Percentiles rank a stretch among this genome's conserved stretches.
Evolutionary conservation across 352 stramenopile genomes (phyloP).

Genomic region (Globisporangium barbulae): DNA sequence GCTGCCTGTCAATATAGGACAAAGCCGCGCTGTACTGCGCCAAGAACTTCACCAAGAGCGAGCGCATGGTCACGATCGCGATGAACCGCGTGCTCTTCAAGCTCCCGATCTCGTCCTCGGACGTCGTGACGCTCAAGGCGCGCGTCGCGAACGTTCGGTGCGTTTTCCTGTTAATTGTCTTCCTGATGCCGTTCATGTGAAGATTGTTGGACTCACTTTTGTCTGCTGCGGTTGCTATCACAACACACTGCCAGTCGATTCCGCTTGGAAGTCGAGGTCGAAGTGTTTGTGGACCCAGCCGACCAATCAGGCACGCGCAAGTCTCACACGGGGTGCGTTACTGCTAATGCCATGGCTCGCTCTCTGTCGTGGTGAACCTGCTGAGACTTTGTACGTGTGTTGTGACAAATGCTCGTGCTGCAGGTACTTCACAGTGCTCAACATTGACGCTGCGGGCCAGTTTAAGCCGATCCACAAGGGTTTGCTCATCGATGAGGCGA

Average conservation of each 20-base stretch:
- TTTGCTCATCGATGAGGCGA: conserved; percentile 48
- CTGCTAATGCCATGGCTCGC: neutral
- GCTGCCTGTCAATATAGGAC: conserved; percentile 22
- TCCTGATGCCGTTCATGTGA: neutral
- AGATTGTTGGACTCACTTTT: neutral
- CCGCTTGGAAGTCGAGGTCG: conserved; percentile 69
- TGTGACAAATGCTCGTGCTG: neutral
- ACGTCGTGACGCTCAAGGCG: conserved; percentile 66
- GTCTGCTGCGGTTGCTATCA: conserved; percentile 1
- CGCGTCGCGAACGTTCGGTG: conserved; percentile 58
- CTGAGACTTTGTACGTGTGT: no score
- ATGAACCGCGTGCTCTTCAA: conserved; percentile 77
- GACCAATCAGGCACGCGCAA: conserved; percentile 39
- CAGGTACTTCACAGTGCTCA: conserved; percentile 67
- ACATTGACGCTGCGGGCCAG: conserved; percentile 55
- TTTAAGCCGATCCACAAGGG: conserved; percentile 55
- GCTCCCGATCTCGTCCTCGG: conserved; percentile 57
- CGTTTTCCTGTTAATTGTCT: neutral
- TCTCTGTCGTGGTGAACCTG: neutral
- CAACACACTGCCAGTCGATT: conserved; percentile 33
- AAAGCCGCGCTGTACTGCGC: conserved; percentile 64
- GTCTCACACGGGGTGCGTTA: conserved; percentile 51
- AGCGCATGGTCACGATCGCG: conserved; percentile 60
- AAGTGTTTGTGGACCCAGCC: conserved; percentile 63
- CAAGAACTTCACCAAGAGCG: conserved; percentile 67